phyloP scores from a whole-genome alignment of 768 basidiomycete species.

The Trametes meyenii region DNA sequence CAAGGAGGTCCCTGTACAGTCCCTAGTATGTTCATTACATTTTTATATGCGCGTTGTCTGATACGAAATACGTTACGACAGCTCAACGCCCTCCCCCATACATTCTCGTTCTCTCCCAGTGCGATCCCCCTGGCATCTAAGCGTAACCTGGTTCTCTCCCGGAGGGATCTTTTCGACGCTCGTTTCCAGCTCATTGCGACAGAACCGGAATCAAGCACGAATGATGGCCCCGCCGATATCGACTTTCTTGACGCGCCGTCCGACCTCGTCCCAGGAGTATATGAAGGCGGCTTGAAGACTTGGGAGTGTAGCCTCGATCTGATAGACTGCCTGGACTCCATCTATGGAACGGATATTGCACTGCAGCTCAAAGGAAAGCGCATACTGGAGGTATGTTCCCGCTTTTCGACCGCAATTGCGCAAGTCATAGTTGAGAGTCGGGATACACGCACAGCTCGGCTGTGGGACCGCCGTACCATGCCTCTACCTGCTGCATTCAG shows the following conservation, averaged over 20 bases:
- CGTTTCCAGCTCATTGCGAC: conserved; percentile 86
- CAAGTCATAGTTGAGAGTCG: background rate
- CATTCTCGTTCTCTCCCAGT: conserved; percentile 82
- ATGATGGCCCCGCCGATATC: conserved; percentile 40
- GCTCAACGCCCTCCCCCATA: conserved; percentile 68
- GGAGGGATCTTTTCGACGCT: conserved; percentile 93
- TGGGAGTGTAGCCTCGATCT: conserved; percentile 97
- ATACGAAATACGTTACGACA: conserved; percentile 36
- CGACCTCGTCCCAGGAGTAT: conserved; percentile 88
- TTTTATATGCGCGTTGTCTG: background rate
- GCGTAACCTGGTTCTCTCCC: conserved; percentile 46
- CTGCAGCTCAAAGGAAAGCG: conserved; percentile 49
- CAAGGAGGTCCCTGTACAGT: conserved; percentile 33
- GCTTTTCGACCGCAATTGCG: background rate
- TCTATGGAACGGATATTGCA: conserved; percentile 26
- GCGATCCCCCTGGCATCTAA: conserved; percentile 47
- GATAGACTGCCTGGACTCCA: conserved; percentile 61
- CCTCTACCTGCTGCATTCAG: conserved; percentile 63
- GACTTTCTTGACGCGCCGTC: conserved; percentile 80
- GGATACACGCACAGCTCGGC: conserved; percentile 62
- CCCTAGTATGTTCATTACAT: background rate
- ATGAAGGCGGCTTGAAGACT: conserved; percentile 96
- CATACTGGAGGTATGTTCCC: conserved; percentile 67
- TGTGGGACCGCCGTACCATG: conserved; percentile 93
- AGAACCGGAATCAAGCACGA: conserved; percentile 18